phyloP scores from a whole-genome alignment of 345 rosid species.

The Pugionium dolabratum region DNA sequence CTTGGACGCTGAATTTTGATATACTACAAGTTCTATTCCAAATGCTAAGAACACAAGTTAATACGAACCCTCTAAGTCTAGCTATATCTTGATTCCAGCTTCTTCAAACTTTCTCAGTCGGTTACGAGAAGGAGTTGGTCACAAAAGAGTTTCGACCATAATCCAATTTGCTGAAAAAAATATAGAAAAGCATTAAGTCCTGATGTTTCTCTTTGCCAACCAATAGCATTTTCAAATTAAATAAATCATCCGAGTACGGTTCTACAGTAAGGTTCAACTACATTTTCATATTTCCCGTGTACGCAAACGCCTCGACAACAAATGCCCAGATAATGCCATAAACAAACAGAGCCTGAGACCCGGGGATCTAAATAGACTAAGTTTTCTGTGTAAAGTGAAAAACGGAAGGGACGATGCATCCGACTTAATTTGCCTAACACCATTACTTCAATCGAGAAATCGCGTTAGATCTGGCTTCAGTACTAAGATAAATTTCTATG shows the following conservation, averaged over 20 bases:
- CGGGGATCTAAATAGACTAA: conserved; percentile 26
- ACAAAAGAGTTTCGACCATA: conserved; percentile 12
- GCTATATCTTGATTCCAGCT: conserved; percentile 26
- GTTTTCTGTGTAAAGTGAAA: conserved; percentile 2
- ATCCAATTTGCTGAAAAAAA: conserved; percentile 22
- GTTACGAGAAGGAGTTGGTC: conserved; percentile 6
- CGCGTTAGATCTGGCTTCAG: conserved; percentile 33
- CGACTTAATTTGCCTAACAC: conserved; percentile 1
- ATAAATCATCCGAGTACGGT: background rate
- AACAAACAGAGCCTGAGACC: conserved; percentile 3
- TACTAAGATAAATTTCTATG: conserved; percentile 10
- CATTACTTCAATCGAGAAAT: conserved; percentile 26
- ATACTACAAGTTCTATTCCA: conserved; percentile 19
- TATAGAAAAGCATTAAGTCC: background rate
- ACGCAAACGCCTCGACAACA: conserved; percentile 1
- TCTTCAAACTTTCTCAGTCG: conserved; percentile 28
- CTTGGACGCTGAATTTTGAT: conserved; percentile 44
- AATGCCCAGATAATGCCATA: conserved; percentile 7
- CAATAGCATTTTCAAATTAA: conserved; percentile 26
- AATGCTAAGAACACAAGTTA: conserved; percentile 13
- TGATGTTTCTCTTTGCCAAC: conserved; percentile 33
- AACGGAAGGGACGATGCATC: conserved; percentile 14
- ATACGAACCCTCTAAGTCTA: background rate
- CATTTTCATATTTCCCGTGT: background rate
- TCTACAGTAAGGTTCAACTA: conserved; percentile 22